Conservation (phyloP, 2,329 filamentous ascomycete species). For the Clonostachys chloroleuca region DNA sequence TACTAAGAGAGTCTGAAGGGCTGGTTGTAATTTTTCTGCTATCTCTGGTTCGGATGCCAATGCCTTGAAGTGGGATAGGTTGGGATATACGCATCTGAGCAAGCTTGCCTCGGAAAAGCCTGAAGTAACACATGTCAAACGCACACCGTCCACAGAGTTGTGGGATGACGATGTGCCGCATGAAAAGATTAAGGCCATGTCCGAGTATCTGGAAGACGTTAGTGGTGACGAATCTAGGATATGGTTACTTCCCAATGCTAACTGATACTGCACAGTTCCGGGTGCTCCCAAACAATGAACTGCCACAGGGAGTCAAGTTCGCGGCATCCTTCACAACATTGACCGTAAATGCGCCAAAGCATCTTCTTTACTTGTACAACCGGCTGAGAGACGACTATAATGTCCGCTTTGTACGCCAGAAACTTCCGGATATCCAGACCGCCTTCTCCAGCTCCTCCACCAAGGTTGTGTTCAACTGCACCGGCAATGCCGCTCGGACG, state of each 20-base stretch:
- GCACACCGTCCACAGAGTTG: constrained; percentile 30
- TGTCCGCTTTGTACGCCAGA: constrained; percentile 15
- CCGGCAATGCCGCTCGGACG: constrained; percentile 23
- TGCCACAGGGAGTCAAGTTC: constrained; percentile 17
- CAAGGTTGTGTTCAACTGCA: constrained; percentile 25
- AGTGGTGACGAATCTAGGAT: constrained; percentile 17
- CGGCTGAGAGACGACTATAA: constrained; percentile 10
- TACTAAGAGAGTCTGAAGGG: constrained; percentile 29
- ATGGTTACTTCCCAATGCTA: neutral
- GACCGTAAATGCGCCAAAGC: constrained; percentile 25
- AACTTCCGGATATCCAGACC: constrained; percentile 10
- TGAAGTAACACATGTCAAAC: constrained; percentile 23
- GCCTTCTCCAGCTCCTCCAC: constrained; percentile 13
- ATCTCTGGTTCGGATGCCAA: constrained; percentile 34
- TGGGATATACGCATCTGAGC: constrained; percentile 30
- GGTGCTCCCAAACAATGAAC: constrained; percentile 14
- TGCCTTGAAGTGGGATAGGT: constrained; percentile 32
- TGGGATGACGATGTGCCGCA: constrained; percentile 30
- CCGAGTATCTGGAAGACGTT: constrained; percentile 32
- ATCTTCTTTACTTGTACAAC: constrained; percentile 16
- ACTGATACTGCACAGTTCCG: constrained; percentile 15
- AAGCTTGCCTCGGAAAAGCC: constrained; percentile 18
- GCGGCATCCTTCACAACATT: constrained; percentile 22
- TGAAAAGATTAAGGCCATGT: constrained; percentile 33
- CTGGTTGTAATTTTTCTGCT: constrained; percentile 38